These are phyloP conservation scores for Rhipidocladum racemiflorum DNA, from an alignment of 176 grass and related monocot species.

Conservation along the genomic window DNA sequence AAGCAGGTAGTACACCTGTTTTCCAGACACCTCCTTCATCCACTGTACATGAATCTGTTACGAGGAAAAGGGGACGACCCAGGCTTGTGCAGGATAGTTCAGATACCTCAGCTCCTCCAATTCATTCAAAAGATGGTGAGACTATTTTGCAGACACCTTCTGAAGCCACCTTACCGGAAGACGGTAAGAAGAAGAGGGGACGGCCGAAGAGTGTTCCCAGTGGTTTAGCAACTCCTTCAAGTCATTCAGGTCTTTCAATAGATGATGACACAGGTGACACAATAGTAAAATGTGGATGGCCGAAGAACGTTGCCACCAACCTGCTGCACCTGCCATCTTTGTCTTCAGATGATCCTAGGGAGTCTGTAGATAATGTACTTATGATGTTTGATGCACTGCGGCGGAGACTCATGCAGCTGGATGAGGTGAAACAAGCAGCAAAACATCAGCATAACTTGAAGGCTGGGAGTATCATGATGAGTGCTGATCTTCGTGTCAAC, in stretches of 20 bases:
- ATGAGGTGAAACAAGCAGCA: constrained; percentile 58
- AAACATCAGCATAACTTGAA: constrained; percentile 63
- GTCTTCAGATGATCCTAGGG: constrained; percentile 56
- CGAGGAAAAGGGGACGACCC: constrained; percentile 36
- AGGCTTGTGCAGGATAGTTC: constrained; percentile 22
- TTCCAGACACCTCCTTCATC: constrained; percentile 30
- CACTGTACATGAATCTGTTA: constrained; percentile 29
- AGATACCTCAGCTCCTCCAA: constrained; percentile 22
- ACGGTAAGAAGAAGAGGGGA: constrained; percentile 48
- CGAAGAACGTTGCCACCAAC: constrained; percentile 48
- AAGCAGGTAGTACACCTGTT: constrained; percentile 16
- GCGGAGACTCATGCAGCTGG: constrained; percentile 64
- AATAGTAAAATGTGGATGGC: constrained; percentile 22
- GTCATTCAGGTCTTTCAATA: constrained; percentile 18
- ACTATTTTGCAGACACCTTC: constrained; percentile 17
- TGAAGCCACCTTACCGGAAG: not conserved
- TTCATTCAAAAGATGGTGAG: constrained; percentile 23
- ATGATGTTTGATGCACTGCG: constrained; percentile 80
- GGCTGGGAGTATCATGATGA: constrained; percentile 80
- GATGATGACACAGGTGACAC: constrained; percentile 21
- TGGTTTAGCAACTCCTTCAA: constrained; percentile 28
- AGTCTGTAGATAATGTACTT: constrained; percentile 66
- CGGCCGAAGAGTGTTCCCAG: constrained; percentile 23
- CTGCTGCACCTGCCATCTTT: constrained; percentile 34
- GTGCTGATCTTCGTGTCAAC: constrained; percentile 65